Evolutionary conservation across 352 stramenopile species (phyloP).

Genomic region (Phytophthora idaei): DNA sequence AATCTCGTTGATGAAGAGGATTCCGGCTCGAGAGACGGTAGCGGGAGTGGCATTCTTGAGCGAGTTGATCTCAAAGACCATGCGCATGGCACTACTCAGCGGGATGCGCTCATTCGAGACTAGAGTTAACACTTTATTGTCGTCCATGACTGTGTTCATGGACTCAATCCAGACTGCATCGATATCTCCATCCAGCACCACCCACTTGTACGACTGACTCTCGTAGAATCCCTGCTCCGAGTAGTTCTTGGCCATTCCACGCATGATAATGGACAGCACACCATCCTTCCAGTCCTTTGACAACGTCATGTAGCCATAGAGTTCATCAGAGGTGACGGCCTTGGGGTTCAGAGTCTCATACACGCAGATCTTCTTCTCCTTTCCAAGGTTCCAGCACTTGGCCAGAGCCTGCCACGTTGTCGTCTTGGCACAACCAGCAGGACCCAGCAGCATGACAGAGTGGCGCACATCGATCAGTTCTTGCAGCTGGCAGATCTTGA

Average conservation of each 20-base stretch:
- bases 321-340: conserved; percentile 88
- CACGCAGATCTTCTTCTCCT: conserved; percentile 90
- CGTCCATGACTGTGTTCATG: conserved; percentile 99
- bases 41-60: conserved; percentile 88
- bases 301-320: conserved; percentile 94
- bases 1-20: conserved; percentile 90
- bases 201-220: conserved; percentile 92
- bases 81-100: conserved; percentile 84
- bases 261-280: conserved; percentile 91
- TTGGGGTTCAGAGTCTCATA: conserved; percentile 92
- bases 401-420: conserved; percentile 87
- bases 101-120: conserved; percentile 90
- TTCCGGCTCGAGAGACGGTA: conserved; percentile 87
- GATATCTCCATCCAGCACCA: conserved; percentile 88
- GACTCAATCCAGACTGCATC: conserved; percentile 90
- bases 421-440: conserved; percentile 83
- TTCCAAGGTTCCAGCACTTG: conserved; percentile 88
- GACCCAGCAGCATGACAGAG: conserved; percentile 87
- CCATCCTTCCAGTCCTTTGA: conserved; percentile 92
- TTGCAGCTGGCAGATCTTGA: conserved; percentile 88
- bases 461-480: conserved; percentile 90
- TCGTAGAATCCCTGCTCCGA: conserved; percentile 94
- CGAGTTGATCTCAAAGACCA: conserved; percentile 92
- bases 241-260: conserved; percentile 91
- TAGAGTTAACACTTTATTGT: conserved; percentile 96